Evolutionary conservation across 345 rosid species (phyloP).

Genomic region (Populus nigra): DNA sequence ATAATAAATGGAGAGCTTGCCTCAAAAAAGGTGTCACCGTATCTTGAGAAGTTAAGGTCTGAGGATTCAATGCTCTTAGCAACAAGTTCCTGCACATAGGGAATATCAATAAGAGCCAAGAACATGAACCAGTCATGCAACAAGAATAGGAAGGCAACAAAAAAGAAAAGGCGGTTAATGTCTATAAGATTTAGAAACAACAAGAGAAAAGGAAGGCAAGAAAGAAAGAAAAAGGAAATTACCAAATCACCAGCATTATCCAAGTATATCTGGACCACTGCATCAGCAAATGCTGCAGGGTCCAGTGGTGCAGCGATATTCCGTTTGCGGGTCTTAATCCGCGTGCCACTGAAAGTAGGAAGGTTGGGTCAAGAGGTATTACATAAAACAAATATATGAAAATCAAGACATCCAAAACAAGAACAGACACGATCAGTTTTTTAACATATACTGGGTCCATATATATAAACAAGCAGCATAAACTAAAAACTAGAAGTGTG

Average conservation of each 20-base stretch:
- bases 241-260: conserved; percentile 99
- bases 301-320: conserved; percentile 94
- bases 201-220: background rate
- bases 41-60: conserved; percentile 87
- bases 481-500: background rate
- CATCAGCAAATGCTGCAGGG: conserved; percentile 98
- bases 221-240: conserved; percentile 14
- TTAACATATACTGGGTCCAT: background rate
- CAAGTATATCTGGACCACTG: conserved; percentile 92
- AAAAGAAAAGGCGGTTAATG: background rate
- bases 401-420: background rate
- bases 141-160: background rate
- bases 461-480: background rate
- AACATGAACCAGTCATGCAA: background rate
- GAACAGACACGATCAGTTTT: background rate
- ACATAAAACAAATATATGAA: background rate
- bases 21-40: conserved; percentile 88
- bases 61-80: conserved; percentile 87
- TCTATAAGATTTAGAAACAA: background rate
- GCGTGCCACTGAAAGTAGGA: conserved; percentile 73
- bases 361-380: background rate
- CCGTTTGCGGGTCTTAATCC: conserved; percentile 99
- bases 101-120: background rate
- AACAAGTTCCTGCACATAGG: conserved; percentile 63
- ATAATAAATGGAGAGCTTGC: conserved; percentile 29